Evolutionary conservation across 1,284 basidiomycete genomes (phyloP).

Genomic region (Cutaneotrichosporon sp.): DNA sequence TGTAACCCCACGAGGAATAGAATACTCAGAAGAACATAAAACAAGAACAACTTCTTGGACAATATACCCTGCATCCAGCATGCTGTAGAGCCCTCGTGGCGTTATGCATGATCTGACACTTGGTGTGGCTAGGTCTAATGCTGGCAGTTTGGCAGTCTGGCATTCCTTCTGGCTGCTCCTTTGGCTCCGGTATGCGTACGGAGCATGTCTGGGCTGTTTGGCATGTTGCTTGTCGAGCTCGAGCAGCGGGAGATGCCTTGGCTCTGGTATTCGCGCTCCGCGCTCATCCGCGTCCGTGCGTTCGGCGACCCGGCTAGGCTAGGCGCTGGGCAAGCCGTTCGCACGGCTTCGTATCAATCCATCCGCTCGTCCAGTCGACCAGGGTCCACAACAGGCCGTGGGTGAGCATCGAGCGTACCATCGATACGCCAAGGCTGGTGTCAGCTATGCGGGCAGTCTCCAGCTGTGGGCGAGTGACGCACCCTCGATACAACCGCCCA

Average conservation of each 20-base stretch:
- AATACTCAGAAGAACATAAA: background rate
- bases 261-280: no score
- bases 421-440: constrained; percentile 40
- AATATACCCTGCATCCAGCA: constrained; percentile 11
- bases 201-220: no score
- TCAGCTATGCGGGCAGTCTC: no score
- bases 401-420: constrained; percentile 47
- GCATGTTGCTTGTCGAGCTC: no score
- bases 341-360: constrained; percentile 42
- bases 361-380: constrained; percentile 40
- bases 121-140: constrained; percentile 1
- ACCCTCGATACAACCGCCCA: constrained; percentile 39
- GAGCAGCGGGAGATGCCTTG: no score
- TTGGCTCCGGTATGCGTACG: no score
- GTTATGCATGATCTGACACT: constrained; percentile 2
- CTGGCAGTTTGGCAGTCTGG: no score
- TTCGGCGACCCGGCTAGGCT: background rate
- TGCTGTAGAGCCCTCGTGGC: constrained; percentile 4
- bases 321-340: constrained; percentile 11
- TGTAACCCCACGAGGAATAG: no score
- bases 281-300: no score
- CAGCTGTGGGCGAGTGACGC: no score
- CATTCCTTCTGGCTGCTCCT: no score
- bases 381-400: constrained; percentile 49
- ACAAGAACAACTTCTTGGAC: background rate